These are phyloP conservation scores for Lasiodiplodia citricola DNA, from an alignment of 2,329 filamentous ascomycete genomes.

Conservation along the genomic window DNA sequence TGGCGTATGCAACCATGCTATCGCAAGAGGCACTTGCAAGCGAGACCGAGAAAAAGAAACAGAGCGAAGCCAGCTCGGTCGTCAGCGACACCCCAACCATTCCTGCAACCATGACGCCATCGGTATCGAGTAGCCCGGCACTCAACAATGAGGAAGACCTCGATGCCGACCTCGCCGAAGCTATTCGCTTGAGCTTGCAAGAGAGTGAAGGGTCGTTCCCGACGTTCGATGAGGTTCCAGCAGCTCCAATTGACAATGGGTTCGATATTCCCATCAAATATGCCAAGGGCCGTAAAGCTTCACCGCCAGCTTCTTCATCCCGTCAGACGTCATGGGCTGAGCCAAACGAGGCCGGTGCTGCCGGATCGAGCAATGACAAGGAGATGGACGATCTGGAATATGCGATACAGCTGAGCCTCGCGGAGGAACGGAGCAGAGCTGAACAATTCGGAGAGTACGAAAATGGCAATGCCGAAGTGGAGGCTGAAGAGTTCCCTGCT, in stretches of 20 bases:
- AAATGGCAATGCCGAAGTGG: background rate
- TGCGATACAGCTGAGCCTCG: constrained; percentile 66
- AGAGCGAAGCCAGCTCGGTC: constrained; percentile 45
- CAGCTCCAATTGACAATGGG: constrained; percentile 16
- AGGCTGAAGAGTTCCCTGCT: constrained; percentile 21
- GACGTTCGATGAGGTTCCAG: background rate
- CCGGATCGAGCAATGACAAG: constrained; percentile 43
- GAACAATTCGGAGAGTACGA: constrained; percentile 29
- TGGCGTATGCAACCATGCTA: constrained; percentile 67
- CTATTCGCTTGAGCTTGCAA: constrained; percentile 60
- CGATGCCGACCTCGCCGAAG: constrained; percentile 66
- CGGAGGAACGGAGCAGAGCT: constrained; percentile 60
- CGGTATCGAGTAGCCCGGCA: constrained; percentile 37
- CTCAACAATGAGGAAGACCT: constrained; percentile 53
- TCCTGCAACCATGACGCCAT: constrained; percentile 39
- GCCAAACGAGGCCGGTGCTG: constrained; percentile 41
- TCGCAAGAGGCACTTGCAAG: constrained; percentile 63
- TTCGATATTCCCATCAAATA: constrained; percentile 55
- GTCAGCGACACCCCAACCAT: constrained; percentile 41
- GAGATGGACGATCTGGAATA: constrained; percentile 66
- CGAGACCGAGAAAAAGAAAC: constrained; percentile 54
- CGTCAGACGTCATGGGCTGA: constrained; percentile 30
- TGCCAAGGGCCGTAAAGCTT: constrained; percentile 42
- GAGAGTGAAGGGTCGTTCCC: constrained; percentile 26
- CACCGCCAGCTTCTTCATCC: constrained; percentile 28